These are phyloP conservation scores for Drosera capensis DNA, from an alignment of 148 eudicot genomes.

Conservation along the genomic window DNA sequence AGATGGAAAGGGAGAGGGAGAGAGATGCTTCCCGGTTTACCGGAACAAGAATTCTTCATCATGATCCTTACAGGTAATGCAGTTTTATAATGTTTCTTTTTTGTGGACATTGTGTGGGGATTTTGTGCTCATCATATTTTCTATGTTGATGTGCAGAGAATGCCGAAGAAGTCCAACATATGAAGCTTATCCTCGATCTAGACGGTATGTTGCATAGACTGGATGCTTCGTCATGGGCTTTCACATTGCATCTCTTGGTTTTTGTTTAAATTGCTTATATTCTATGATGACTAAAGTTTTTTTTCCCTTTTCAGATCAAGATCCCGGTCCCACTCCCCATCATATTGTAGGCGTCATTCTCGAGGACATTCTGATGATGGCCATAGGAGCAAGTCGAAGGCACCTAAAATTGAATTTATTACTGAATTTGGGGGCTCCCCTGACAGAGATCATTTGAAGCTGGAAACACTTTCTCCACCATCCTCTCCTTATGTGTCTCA, in stretches of 20 bases:
- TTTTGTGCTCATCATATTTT: conserved; percentile 1
- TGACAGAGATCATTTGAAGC: conserved; percentile 58
- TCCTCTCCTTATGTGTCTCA: conserved; percentile 82
- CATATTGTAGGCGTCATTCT: conserved; percentile 59
- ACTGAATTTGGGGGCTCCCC: conserved; percentile 95
- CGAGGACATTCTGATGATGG: conserved; percentile 61
- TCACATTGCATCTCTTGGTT: neutral
- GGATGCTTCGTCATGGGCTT: neutral
- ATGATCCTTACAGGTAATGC: conserved; percentile 70
- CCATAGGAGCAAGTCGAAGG: conserved; percentile 70
- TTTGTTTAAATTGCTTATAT: neutral
- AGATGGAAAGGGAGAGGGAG: conserved; percentile 78
- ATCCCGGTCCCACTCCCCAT: conserved; percentile 73
- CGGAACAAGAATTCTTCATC: conserved; percentile 41
- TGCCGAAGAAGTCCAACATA: conserved; percentile 92
- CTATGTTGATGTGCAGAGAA: conserved; percentile 39
- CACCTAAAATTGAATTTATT: conserved; percentile 84
- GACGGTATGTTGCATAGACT: conserved; percentile 31
- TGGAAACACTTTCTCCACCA: conserved; percentile 81
- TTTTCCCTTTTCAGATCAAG: conserved; percentile 36
- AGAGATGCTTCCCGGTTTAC: conserved; percentile 56
- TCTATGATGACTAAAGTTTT: neutral
- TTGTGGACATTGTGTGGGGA: neutral
- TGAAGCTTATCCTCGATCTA: conserved; percentile 80
- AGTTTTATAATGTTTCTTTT: neutral